Percentiles rank a stretch among this genome's conserved stretches.
Evolutionary conservation across 2,329 filamentous ascomycete genomes (phyloP).

Genomic region (Penicillium occitanis): DNA sequence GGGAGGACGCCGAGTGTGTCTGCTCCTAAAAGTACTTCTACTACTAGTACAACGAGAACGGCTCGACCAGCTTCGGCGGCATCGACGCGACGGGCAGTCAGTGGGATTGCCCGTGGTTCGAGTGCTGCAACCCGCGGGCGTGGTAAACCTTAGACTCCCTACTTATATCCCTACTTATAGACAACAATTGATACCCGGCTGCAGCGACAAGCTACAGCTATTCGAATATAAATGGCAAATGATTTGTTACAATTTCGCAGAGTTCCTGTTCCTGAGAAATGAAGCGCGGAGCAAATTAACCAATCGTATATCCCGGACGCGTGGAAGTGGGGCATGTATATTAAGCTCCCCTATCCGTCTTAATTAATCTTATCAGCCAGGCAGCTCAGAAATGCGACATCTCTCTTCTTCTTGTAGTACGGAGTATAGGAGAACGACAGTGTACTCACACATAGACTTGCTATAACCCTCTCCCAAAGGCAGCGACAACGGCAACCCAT

Average conservation of each 20-base stretch:
- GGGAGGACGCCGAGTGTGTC: slow-evolving; percentile 40
- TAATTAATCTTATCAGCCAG: background rate
- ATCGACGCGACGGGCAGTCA: slow-evolving; percentile 38
- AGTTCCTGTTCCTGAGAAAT: background rate
- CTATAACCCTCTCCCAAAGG: background rate
- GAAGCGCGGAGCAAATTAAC: background rate
- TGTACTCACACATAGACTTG: background rate
- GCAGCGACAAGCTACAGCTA: background rate
- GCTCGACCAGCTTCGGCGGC: slow-evolving; percentile 25
- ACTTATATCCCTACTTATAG: no score
- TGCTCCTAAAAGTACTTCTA: slow-evolving; percentile 18
- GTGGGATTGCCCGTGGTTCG: slow-evolving; percentile 41
- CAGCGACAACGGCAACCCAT: background rate
- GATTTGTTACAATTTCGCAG: background rate
- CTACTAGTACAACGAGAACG: slow-evolving; percentile 11
- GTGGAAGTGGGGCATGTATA: background rate
- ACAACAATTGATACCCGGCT: slow-evolving; percentile 13
- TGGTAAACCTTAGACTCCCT: slow-evolving; percentile 23
- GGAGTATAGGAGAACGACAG: background rate
- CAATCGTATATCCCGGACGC: background rate
- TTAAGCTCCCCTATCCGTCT: slow-evolving; percentile 1
- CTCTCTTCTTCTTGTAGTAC: background rate
- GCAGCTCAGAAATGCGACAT: background rate
- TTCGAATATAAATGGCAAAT: background rate
- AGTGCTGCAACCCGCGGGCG: slow-evolving; percentile 36